These are phyloP conservation scores for Eimeria brunetti DNA, from an alignment of 169 alveolate genomes.

Conservation along the genomic window DNA sequence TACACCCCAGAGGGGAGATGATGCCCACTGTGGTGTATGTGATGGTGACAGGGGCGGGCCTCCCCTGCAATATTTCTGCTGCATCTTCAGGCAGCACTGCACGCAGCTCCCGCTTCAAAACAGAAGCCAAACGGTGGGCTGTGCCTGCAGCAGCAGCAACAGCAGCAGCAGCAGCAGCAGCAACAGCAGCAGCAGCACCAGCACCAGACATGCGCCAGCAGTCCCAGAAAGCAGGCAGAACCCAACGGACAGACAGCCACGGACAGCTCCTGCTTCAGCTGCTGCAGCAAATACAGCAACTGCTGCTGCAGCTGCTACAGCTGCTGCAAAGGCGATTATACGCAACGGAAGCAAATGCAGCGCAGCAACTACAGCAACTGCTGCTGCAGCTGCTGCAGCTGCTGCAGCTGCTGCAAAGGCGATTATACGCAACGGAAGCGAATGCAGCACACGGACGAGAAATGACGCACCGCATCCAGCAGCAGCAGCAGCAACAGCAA, in stretches of 20 bases:
- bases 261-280: too few relatives aligned
- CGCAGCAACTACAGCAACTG: constrained; percentile 11
- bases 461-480: not conserved
- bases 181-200: not conserved
- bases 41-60: constrained; percentile 72
- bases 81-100: constrained; percentile 64
- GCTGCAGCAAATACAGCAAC: too few relatives aligned
- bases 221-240: not conserved
- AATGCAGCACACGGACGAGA: not conserved
- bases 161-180: constrained; percentile 38
- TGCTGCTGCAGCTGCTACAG: not conserved
- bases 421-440: not conserved
- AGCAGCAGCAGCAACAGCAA: not conserved
- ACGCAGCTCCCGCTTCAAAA: constrained; percentile 57
- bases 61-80: constrained; percentile 49
- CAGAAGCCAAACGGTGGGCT: constrained; percentile 58
- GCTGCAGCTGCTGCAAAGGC: not conserved
- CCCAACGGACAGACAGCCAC: not conserved
- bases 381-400: constrained; percentile 21
- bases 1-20: too few relatives aligned
- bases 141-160: constrained; percentile 58
- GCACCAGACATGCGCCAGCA: not conserved
- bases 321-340: not conserved
- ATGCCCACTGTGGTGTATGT: constrained; percentile 68
- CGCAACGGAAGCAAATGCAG: not conserved